phyloP scores from a whole-genome alignment of 371 early-diverging fungal species.

The Zopfochytrium polystomum region DNA sequence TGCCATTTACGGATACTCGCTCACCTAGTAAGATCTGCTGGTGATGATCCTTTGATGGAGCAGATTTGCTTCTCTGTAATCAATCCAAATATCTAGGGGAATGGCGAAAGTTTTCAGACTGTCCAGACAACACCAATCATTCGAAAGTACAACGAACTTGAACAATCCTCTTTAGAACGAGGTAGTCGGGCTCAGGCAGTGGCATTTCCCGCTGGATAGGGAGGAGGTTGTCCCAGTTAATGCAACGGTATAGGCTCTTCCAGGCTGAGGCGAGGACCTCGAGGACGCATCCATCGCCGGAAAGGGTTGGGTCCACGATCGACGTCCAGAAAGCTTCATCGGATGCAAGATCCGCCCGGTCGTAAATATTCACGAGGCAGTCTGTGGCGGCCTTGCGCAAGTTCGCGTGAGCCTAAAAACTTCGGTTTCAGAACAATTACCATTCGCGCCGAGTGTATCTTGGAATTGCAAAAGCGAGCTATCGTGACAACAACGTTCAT shows the following conservation, averaged over 20 bases:
- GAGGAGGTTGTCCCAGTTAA: too few relatives aligned
- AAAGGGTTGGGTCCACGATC: slow-evolving; percentile 7
- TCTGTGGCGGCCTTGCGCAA: slow-evolving; percentile 11
- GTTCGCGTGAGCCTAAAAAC: not conserved
- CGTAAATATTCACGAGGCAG: not conserved
- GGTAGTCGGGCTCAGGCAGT: too few relatives aligned
- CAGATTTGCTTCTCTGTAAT: slow-evolving; percentile 49
- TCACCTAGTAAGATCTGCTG: slow-evolving; percentile 38
- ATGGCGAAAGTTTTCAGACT: not conserved
- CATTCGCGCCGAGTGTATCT: not conserved
- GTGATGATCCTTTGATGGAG: slow-evolving; percentile 33
- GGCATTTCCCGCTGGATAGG: too few relatives aligned
- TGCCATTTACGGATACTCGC: not conserved
- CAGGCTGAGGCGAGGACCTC: too few relatives aligned
- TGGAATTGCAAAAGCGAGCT: not conserved
- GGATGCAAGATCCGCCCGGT: not conserved
- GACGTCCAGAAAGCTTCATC: not conserved
- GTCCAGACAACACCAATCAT: too few relatives aligned
- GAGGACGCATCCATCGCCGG: slow-evolving; percentile 40
- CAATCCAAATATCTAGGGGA: slow-evolving; percentile 35
- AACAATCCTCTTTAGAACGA: too few relatives aligned
- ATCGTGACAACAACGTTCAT: not conserved
- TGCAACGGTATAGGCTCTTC: too few relatives aligned
- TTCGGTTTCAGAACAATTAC: slow-evolving; percentile 24
- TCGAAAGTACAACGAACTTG: too few relatives aligned